Percentiles rank a stretch among this genome's conserved stretches.
These are phyloP conservation scores for Populus hybrid DNA, from an alignment of 441 rosid genomes.

Conservation along the genomic window DNA sequence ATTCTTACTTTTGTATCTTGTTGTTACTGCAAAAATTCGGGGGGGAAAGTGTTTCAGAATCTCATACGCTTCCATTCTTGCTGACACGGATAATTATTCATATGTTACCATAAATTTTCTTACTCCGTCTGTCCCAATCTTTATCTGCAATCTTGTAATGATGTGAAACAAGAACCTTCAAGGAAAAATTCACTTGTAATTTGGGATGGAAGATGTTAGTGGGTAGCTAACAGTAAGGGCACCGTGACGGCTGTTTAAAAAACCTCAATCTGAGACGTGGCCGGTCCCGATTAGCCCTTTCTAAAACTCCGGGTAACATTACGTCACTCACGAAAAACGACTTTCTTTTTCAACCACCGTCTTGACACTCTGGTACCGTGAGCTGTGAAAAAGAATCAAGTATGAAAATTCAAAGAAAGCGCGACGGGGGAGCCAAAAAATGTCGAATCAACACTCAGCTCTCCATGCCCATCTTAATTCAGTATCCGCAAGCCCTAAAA, in stretches of 20 bases:
- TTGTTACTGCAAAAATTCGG: background rate
- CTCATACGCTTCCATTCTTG: background rate
- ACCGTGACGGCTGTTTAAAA: too few relatives aligned
- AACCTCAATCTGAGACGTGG: background rate
- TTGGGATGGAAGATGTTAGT: background rate
- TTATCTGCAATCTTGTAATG: too few relatives aligned
- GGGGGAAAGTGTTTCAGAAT: background rate
- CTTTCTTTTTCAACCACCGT: background rate
- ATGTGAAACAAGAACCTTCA: too few relatives aligned
- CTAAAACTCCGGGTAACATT: background rate
- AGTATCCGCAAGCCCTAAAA: slow-evolving; percentile 4
- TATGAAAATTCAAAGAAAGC: background rate
- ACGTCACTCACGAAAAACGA: background rate
- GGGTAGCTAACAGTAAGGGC: too few relatives aligned
- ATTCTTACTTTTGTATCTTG: background rate
- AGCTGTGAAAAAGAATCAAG: background rate
- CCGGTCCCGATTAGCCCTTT: background rate
- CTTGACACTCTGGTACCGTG: background rate
- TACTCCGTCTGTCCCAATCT: too few relatives aligned
- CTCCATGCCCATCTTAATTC: slow-evolving; percentile 45
- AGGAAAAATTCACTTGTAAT: background rate
- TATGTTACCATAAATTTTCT: too few relatives aligned
- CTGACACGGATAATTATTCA: background rate
- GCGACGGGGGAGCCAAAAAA: slow-evolving; percentile 13
- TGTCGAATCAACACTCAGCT: slow-evolving; percentile 35